phyloP scores from a whole-genome alignment of 2,329 filamentous ascomycete genomes.

The Fusarium musae region DNA sequence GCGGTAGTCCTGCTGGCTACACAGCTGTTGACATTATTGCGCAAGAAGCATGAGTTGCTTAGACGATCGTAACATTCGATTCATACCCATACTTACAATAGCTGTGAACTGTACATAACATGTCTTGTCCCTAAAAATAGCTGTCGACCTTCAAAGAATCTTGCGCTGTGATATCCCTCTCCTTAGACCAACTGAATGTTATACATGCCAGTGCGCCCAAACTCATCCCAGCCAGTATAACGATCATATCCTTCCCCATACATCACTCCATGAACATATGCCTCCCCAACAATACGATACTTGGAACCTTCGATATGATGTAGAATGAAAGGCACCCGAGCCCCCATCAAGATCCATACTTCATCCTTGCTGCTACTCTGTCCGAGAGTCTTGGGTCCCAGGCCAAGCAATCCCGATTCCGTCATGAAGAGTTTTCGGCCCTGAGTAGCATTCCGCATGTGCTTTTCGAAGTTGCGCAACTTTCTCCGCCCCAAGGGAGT shows the following conservation, averaged over 20 bases:
- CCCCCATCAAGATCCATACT: not conserved
- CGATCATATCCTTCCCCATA: not conserved
- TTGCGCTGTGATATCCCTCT: not conserved
- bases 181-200: not conserved
- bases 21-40: not conserved
- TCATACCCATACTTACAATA: not conserved
- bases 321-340: not conserved
- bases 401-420: not conserved
- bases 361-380: not conserved
- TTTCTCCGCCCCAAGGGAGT: not conserved
- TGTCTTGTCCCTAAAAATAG: not conserved
- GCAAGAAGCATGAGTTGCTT: not conserved
- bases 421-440: not conserved
- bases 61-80: not conserved
- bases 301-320: not conserved
- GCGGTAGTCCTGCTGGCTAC: not conserved
- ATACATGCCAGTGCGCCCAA: not conserved
- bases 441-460: not conserved
- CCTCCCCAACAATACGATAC: not conserved
- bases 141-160: rapidly evolving
- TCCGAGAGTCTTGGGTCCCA: not conserved
- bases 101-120: rapidly evolving
- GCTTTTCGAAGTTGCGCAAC: not conserved
- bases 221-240: not conserved
- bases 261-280: not conserved